Conservation (phyloP, 176 grass and related monocot genomes). For the Carex cristatella region DNA sequence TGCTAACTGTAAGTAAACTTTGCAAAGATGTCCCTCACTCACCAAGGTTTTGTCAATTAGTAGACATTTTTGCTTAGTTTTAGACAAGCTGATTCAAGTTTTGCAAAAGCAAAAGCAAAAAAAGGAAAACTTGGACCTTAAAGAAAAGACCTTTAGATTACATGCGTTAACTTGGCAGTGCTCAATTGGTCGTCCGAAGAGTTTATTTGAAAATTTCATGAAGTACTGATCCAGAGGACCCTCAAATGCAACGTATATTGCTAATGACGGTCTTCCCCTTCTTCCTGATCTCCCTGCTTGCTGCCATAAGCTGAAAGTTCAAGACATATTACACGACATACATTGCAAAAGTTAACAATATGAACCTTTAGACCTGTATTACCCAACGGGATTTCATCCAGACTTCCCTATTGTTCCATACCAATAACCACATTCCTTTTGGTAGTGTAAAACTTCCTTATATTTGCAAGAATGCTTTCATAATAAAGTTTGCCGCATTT, state of each 20-base stretch:
- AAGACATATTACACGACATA: slow-evolving; percentile 13
- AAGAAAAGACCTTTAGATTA: slow-evolving; percentile 60
- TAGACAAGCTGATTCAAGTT: background rate
- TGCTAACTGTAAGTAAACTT: background rate
- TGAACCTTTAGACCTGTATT: slow-evolving; percentile 7
- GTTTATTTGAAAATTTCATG: slow-evolving; percentile 87
- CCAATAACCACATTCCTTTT: background rate
- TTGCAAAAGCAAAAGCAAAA: background rate
- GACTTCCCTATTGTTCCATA: background rate
- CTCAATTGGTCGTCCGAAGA: slow-evolving; percentile 77
- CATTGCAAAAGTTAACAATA: slow-evolving; percentile 1
- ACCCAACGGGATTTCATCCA: background rate
- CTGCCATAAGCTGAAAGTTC: slow-evolving; percentile 82
- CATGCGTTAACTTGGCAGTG: slow-evolving; percentile 86
- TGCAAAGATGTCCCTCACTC: background rate
- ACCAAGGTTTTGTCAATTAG: background rate
- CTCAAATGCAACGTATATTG: slow-evolving; percentile 91
- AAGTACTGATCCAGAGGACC: slow-evolving; percentile 94
- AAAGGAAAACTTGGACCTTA: background rate
- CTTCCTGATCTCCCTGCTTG: slow-evolving; percentile 95
- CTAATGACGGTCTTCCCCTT: slow-evolving; percentile 73
- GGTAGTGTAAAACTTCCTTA: background rate
- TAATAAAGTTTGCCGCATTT: background rate
- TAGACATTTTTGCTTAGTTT: background rate
- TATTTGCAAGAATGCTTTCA: background rate